These are phyloP conservation scores for Flueggea neowawraea DNA, from an alignment of 441 rosid species.

Conservation along the genomic window DNA sequence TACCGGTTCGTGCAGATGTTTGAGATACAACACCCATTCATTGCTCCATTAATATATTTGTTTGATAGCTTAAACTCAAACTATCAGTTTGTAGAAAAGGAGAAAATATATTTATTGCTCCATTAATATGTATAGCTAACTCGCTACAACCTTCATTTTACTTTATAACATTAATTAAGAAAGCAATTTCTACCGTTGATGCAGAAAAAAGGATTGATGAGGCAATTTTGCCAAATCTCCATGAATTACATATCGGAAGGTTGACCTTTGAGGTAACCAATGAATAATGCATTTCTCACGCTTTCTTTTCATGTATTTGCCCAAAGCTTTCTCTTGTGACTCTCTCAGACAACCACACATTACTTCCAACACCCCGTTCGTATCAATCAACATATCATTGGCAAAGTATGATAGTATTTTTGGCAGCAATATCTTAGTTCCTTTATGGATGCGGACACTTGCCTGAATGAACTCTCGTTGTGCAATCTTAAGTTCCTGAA, in stretches of 20 bases:
- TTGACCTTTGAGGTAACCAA: slow-evolving; percentile 58
- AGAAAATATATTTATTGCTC: no score
- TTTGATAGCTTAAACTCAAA: no score
- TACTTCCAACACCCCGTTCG: slow-evolving; percentile 31
- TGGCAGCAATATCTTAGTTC: slow-evolving; percentile 57
- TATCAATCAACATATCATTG: slow-evolving; percentile 60
- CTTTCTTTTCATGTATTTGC: slow-evolving; percentile 44
- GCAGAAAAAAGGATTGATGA: slow-evolving; percentile 2
- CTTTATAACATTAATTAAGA: no score
- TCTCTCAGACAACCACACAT: slow-evolving; percentile 39
- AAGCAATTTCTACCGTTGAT: no score
- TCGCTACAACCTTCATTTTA: no score
- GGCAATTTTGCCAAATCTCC: slow-evolving; percentile 28
- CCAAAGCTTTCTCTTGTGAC: slow-evolving; percentile 34
- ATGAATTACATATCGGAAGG: slow-evolving; percentile 61
- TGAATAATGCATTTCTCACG: slow-evolving; percentile 35
- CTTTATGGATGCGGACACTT: slow-evolving; percentile 46
- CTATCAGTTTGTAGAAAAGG: no score
- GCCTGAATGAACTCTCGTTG: slow-evolving; percentile 58
- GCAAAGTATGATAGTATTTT: slow-evolving; percentile 53
- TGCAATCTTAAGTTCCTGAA: slow-evolving; percentile 54
- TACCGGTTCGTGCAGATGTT: no score
- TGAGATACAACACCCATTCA: no score
- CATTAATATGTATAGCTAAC: no score
- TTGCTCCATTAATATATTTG: no score